Evolutionary conservation across 805 yeast species (phyloP), one percentile per base, ranked within the genome.

Genomic region (Candida lessepsii): DNA sequence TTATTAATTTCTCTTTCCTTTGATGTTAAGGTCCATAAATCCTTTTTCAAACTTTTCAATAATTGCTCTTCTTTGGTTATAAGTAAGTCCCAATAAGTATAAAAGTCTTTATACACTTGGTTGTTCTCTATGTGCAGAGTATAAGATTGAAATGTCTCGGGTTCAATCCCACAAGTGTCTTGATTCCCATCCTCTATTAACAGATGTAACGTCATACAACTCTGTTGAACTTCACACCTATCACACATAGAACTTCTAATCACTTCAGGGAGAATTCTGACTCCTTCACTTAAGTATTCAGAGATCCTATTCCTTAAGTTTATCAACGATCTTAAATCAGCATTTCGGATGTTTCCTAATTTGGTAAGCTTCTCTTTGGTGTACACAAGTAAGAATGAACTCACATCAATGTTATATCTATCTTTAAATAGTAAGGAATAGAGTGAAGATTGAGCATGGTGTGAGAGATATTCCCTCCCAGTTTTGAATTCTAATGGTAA

Each of bases 401-500:
- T 68, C 2, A 85, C 75, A 16, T 83, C 81, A 30, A 84, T 63
- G 28, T 79, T 82, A 57, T 91, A 91, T 18, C 95, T 66, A 47
- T 93, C 98, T 34, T 80, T 78, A 51, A 88, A 73, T 41, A 93
- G 62, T 11, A 91, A 61, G 0, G 95, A 80, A 55, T 93, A 93
- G 5, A 93, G 64, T 0, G 90, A 73, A 0, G 93, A 83, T 58
- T 93, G 99, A 0, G 95, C 96, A 37, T 84, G 80, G 58, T 93
- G 96, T 3, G 82, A 61, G 4, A 83, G 58, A 27, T 79, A 70
- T 34, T 76, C 78, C 23, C 71, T 61, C 0, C 98, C 96, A 0
- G 98, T 88, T 56, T 93, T 93, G 42, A 93, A 79, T 57, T 93
- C 99, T 64, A 93, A 67, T 0, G 97, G 98, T 1, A 80, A 73